Evolutionary conservation across 1,284 basidiomycete genomes (phyloP), one percentile per base, ranked within the genome.

Genomic region (Heterobasidion occidentale): DNA sequence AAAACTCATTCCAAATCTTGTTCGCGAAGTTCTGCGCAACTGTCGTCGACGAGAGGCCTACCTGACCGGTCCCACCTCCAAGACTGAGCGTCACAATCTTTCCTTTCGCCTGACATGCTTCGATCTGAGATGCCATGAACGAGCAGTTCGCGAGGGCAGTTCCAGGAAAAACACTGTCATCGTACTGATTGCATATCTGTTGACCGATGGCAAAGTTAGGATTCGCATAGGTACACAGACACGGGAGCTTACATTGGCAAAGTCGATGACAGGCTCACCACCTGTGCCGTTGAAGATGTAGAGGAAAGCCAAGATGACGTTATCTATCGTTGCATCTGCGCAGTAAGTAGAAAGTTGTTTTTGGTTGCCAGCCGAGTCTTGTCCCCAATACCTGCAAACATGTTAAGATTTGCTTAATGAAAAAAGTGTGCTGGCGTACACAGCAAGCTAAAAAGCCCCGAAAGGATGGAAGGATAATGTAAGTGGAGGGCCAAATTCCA

Each of bases 61-160:
- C 74, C 42, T 71, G 70, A 19, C 80, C 81, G 3, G 75, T 77
- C 12, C 78, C 81, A 48, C 84, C 84, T 48, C 84, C 84, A 36
- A 86, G 69, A 54, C 78, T 81, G 58, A 86, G 68, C 6, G 83
- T 85, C 60, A 86, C 69, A 44, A 81, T 75, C 66, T 85, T 86
- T 35, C 84, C 84, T n/a, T 73, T 75, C 3, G 77, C 72, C 65
- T 86, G 84, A 62, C 84, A 86, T 7, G 71, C 67, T 64, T 81
- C 64, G 61, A 86, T 85, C 55, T 79, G 77, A 11, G 72, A 59
- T 0, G 77, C 75, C 59, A 85, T 68, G 62, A 71, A 74, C 19
- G 72, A 66, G 62, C 84, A 86, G 60, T 84, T 73, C 4, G 80
- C 74, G 9, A 86, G 73, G 38, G 69, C 71, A 15, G 80, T 83